Evolutionary conservation across 352 stramenopile genomes (phyloP), one percentile per base, ranked within the genome.

Genomic region (Saprolegnia diclina): DNA sequence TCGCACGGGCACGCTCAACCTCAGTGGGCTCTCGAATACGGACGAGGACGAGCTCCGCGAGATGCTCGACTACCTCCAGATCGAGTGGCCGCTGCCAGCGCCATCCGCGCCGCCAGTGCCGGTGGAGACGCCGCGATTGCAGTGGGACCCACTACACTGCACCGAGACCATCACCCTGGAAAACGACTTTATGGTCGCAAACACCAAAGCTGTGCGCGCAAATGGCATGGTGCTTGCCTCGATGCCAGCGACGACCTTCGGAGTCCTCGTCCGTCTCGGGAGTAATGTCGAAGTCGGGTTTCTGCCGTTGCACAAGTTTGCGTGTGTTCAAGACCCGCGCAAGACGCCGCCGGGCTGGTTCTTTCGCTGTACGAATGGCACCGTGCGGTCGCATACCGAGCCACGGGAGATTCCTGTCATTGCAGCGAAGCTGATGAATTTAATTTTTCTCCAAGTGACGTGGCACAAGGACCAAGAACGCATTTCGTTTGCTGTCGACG

Each of bases 31-130:
- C 10, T 16, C 32, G 4, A 6, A 62, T 16, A 22, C 7, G 32
- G 46, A 69, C 22, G 10, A n/a, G 5, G 40, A 40, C 37, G n/a
- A 62, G 18, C 18, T 69, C 4, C 45, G 45, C 4, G 42, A 24
- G 29, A 48, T 69, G 32, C 18, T 61, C 32, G 42, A 61, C 21
- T 61, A 69, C 53, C 52, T 69, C 9, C 53, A 52, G 14, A 24
- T 57, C 22, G 35, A 67, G 16, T 19, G 26, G 18, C 62, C 44
- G 26, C 18, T 18, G 18, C 9, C 40, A 19, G n/a, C 55, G 10
- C 26, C 26, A 26, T 26, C 22, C 14, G 46, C n/a, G 5, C 46
- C n/a, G 24, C n/a, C 46, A 54, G n/a, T 52, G 21, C 21, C 21
- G 45, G 18, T 22, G 29, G 29, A 35, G 29, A 29, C 24, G n/a